These are phyloP conservation scores for Coemansia sp. DNA, from an alignment of 192 early-diverging fungal genomes.

Conservation along the genomic window DNA sequence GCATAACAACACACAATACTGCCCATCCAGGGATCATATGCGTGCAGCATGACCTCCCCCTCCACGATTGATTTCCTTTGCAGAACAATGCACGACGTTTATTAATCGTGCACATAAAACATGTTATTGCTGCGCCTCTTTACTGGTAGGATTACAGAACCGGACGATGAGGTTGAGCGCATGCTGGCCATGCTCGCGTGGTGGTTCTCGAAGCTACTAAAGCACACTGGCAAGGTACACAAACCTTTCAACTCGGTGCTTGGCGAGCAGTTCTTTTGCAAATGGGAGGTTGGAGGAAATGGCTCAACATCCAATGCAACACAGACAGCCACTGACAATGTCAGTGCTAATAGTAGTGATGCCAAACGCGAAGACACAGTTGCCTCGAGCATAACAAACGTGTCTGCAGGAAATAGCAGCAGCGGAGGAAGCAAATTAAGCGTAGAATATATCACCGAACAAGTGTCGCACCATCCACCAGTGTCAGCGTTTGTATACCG, in stretches of 20 bases:
- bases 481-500: conserved; percentile 64
- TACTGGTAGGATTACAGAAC: conserved; percentile 57
- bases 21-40: neutral
- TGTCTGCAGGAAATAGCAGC: conserved; percentile 8
- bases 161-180: conserved; percentile 63
- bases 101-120: neutral
- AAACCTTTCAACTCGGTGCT: conserved; percentile 63
- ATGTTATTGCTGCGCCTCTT: conserved; percentile 6
- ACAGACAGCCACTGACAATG: neutral
- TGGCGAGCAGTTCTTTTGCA: conserved; percentile 60
- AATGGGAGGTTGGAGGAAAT: conserved; percentile 49
- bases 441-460: conserved; percentile 63
- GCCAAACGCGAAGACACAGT: conserved; percentile 27
- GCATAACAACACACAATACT: neutral
- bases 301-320: neutral
- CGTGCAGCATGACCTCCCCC: conserved; percentile 3
- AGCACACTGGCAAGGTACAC: conserved; percentile 56
- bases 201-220: conserved; percentile 72
- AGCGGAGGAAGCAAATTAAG: conserved; percentile 19
- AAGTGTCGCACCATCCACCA: conserved; percentile 63
- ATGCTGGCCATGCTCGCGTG: conserved; percentile 70
- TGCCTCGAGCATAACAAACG: conserved; percentile 40
- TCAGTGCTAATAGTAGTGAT: neutral
- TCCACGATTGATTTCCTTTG: conserved; percentile 7
- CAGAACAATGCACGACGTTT: neutral